These are phyloP conservation scores for Austroboletus niveus DNA, from an alignment of 1,284 basidiomycete genomes.

Conservation along the genomic window DNA sequence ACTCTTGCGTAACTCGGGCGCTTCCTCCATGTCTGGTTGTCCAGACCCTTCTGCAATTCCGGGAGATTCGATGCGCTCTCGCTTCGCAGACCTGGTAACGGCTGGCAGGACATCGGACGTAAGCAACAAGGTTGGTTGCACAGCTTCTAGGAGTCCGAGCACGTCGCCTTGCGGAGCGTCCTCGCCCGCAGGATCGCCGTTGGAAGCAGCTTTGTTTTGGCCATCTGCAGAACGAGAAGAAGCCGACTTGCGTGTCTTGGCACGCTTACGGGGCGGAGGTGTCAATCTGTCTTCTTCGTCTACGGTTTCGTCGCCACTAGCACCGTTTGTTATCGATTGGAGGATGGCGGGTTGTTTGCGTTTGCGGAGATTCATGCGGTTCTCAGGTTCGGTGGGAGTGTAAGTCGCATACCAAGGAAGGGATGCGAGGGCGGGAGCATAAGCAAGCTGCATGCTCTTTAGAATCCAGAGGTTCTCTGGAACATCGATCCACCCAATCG, in stretches of 20 bases:
- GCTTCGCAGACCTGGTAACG: conserved; percentile 18
- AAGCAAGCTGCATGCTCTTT: conserved; percentile 29
- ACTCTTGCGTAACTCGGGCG: conserved; percentile 27
- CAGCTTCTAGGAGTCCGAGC: background rate
- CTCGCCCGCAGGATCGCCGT: conserved; percentile 3
- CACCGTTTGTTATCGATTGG: conserved; percentile 7
- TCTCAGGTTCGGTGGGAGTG: conserved; percentile 31
- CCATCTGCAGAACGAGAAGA: conserved; percentile 10
- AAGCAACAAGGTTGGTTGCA: conserved; percentile 17
- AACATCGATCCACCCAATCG: conserved; percentile 34
- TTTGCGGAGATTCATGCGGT: conserved; percentile 32
- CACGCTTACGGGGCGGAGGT: conserved; percentile 33
- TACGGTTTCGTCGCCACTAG: conserved; percentile 27
- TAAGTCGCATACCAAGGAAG: conserved; percentile 30
- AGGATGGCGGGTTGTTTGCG: conserved; percentile 29
- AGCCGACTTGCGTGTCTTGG: conserved; percentile 25
- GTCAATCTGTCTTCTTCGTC: conserved; percentile 31
- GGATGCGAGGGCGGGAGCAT: conserved; percentile 23
- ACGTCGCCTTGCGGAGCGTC: conserved; percentile 5
- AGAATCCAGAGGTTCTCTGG: conserved; percentile 37
- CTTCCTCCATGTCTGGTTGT: conserved; percentile 22
- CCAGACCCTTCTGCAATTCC: conserved; percentile 14
- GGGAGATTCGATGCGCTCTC: conserved; percentile 21
- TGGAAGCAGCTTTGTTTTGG: conserved; percentile 3
- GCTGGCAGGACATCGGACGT: conserved; percentile 12